Conservation (phyloP, 2,329 filamentous ascomycete genomes). For the Aureobasidium sp. region DNA sequence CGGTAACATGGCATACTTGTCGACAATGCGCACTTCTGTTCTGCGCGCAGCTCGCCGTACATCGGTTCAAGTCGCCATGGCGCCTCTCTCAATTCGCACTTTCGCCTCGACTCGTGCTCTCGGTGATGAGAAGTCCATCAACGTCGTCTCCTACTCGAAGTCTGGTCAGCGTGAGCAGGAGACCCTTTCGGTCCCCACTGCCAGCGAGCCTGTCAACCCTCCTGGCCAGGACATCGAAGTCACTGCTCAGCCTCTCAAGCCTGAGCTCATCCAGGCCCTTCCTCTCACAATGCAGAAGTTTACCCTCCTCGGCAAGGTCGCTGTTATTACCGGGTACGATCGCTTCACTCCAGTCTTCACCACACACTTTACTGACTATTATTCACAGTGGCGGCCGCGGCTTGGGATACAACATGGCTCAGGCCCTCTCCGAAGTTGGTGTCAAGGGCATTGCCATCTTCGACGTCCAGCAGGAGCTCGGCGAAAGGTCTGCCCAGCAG, state of each 20-base stretch:
- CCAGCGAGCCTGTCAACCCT: slow-evolving; percentile 25
- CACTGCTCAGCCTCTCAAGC: slow-evolving; percentile 25
- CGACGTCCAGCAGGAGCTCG: slow-evolving; percentile 67
- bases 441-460: slow-evolving; percentile 67
- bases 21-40: not conserved
- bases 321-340: slow-evolving; percentile 61
- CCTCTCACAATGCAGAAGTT: slow-evolving; percentile 61
- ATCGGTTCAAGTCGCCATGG: not conserved
- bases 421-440: slow-evolving; percentile 67
- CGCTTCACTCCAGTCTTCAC: not conserved
- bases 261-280: slow-evolving; percentile 41
- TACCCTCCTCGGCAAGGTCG: slow-evolving; percentile 61
- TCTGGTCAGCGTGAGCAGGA: slow-evolving; percentile 26
- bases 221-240: slow-evolving; percentile 27
- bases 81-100: not conserved
- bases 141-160: slow-evolving; percentile 24
- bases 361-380: slow-evolving; percentile 23
- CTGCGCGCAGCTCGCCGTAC: not conserved
- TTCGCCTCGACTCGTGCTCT: not conserved
- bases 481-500: slow-evolving; percentile 60
- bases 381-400: slow-evolving; percentile 59
- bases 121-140: slow-evolving; percentile 20
- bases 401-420: slow-evolving; percentile 71
- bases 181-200: slow-evolving; percentile 21
- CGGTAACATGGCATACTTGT: not conserved